These are phyloP conservation scores for Ramularia collo-cygni DNA, from an alignment of 2,329 filamentous ascomycete genomes.

Conservation along the genomic window DNA sequence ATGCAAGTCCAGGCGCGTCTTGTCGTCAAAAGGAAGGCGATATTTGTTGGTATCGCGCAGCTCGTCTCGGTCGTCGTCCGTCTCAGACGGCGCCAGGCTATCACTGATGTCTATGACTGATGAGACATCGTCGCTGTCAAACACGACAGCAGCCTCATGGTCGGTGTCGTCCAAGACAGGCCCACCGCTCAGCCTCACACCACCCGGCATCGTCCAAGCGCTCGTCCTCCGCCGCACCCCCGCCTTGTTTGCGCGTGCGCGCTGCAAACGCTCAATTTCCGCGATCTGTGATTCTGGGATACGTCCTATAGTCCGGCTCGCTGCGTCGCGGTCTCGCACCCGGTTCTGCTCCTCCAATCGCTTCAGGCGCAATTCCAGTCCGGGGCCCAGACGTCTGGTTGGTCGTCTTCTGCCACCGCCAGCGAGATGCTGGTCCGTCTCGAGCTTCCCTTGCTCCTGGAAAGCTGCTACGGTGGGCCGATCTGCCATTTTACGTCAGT, in stretches of 20 bases:
- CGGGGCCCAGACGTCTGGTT: slow-evolving; percentile 32
- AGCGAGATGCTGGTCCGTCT: background rate
- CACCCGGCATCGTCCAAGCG: slow-evolving; percentile 53
- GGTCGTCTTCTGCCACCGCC: slow-evolving; percentile 17
- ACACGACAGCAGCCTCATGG: slow-evolving; percentile 31
- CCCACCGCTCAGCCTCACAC: slow-evolving; percentile 25
- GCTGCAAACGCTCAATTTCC: slow-evolving; percentile 61
- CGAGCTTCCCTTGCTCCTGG: slow-evolving; percentile 1
- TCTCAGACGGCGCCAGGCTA: slow-evolving; percentile 45
- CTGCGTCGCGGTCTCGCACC: slow-evolving; percentile 27
- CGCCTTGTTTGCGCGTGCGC: slow-evolving; percentile 37
- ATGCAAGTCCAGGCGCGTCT: slow-evolving; percentile 38
- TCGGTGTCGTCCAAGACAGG: slow-evolving; percentile 36
- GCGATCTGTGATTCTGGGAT: slow-evolving; percentile 64
- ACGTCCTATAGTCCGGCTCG: slow-evolving; percentile 49
- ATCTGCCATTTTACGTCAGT: slow-evolving; percentile 7
- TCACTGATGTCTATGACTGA: slow-evolving; percentile 48
- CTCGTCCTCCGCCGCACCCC: slow-evolving; percentile 52
- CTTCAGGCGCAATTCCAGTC: slow-evolving; percentile 39
- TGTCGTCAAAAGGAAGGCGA: slow-evolving; percentile 63
- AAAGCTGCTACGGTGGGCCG: slow-evolving; percentile 2
- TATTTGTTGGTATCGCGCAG: slow-evolving; percentile 68
- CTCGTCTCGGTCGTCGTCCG: slow-evolving; percentile 41
- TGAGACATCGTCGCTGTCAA: slow-evolving; percentile 39
- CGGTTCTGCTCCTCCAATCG: slow-evolving; percentile 34